These are phyloP conservation scores for Spathaspora gorwiae DNA, from an alignment of 805 yeast species.

Conservation along the genomic window DNA sequence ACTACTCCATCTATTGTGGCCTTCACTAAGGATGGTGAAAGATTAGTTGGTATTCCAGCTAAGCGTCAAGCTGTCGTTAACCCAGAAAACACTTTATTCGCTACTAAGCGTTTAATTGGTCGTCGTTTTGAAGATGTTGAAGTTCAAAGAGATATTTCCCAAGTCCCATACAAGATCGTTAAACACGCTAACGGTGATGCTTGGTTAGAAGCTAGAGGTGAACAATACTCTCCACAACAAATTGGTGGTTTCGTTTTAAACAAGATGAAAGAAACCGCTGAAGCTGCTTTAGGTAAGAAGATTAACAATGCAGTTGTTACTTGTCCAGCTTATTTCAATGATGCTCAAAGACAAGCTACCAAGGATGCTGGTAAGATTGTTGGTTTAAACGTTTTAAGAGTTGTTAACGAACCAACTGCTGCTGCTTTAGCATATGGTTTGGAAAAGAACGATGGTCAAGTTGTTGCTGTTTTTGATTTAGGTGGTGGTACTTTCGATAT, in stretches of 20 bases:
- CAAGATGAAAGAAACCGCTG: conserved; percentile 99
- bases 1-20: conserved; percentile 94
- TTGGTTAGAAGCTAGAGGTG: conserved; percentile 89
- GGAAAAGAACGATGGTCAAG: conserved; percentile 73
- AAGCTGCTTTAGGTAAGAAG: conserved; percentile 80
- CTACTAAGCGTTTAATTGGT: conserved; percentile 93
- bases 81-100: conserved; percentile 89
- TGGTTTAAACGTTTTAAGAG: conserved; percentile 85
- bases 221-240: conserved; percentile 89
- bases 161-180: conserved; percentile 87
- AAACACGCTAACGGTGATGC: conserved; percentile 93
- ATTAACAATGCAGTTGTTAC: conserved; percentile 89
- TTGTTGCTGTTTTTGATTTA: conserved; percentile 92
- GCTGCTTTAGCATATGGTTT: conserved; percentile 95
- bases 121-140: conserved; percentile 85
- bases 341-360: conserved; percentile 89
- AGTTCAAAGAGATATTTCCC: conserved; percentile 83
- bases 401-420: conserved; percentile 88
- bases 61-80: conserved; percentile 94
- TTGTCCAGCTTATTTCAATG: conserved; percentile 87
- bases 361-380: conserved; percentile 98
- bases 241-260: conserved; percentile 89
- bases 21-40: conserved; percentile 85
- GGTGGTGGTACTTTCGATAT: conserved; percentile 99
- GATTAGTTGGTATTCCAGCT: conserved; percentile 91